Evolutionary conservation across 148 eudicot genomes (phyloP).

Genomic region (Silene latifolia): DNA sequence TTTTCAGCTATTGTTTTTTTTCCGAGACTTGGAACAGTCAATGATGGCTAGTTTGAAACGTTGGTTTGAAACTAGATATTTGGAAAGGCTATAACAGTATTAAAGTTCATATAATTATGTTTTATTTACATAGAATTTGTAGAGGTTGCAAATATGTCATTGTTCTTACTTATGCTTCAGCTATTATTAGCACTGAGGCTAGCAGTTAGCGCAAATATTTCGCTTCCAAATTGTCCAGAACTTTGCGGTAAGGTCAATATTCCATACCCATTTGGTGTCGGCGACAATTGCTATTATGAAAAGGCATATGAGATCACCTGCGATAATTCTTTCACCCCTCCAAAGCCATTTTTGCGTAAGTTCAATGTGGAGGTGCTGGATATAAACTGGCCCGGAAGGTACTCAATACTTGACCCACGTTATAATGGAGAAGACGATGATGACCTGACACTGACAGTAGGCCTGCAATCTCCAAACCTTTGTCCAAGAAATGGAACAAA

Average conservation of each 20-base stretch:
- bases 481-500: slow-evolving; percentile 8
- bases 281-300: slow-evolving; percentile 12
- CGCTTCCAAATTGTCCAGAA: slow-evolving; percentile 18
- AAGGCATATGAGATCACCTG: slow-evolving; percentile 17
- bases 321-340: slow-evolving; percentile 7
- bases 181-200: slow-evolving; percentile 6
- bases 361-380: slow-evolving; percentile 20
- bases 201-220: neutral
- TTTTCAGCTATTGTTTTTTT: neutral
- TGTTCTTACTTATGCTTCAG: slow-evolving; percentile 16
- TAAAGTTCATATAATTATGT: neutral
- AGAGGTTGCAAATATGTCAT: neutral
- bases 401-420: neutral
- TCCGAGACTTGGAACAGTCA: neutral
- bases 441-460: neutral
- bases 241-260: slow-evolving; percentile 13
- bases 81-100: neutral
- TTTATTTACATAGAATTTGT: neutral
- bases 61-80: neutral
- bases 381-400: slow-evolving; percentile 13
- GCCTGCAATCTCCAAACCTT: slow-evolving; percentile 3
- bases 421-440: neutral
- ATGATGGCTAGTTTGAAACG: slow-evolving; percentile 1
- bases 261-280: slow-evolving; percentile 25
- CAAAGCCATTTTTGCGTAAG: slow-evolving; percentile 6